Conservation (phyloP, 2,329 filamentous ascomycete genomes). For the Alternaria arbusti region DNA sequence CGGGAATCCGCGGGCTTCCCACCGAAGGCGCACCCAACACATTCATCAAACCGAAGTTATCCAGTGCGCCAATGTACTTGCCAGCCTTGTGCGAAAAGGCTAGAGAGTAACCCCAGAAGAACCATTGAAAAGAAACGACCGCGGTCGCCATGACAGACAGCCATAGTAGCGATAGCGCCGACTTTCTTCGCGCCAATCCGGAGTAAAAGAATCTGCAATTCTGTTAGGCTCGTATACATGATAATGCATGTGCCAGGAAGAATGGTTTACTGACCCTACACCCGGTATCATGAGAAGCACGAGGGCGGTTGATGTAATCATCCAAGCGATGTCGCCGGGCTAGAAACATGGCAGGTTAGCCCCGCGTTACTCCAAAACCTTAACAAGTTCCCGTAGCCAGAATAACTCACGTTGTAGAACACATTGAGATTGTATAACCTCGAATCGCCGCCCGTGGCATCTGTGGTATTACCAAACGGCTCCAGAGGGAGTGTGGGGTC, state of each 20-base stretch:
- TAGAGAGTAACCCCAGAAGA: constrained; percentile 91
- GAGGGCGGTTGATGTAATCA: constrained; percentile 76
- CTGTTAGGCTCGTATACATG: constrained; percentile 3
- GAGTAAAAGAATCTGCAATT: constrained; percentile 82
- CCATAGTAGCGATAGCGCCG: constrained; percentile 84
- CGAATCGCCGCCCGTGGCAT: constrained; percentile 69
- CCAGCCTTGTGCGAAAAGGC: constrained; percentile 81
- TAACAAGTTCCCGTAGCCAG: background rate
- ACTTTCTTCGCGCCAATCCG: constrained; percentile 86
- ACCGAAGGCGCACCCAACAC: constrained; percentile 79
- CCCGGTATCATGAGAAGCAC: constrained; percentile 93
- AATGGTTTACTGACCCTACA: constrained; percentile 64
- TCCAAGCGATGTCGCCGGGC: constrained; percentile 83
- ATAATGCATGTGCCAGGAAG: background rate
- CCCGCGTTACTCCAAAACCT: constrained; percentile 22
- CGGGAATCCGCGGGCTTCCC: constrained; percentile 74
- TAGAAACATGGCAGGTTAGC: constrained; percentile 48
- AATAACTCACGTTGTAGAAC: constrained; percentile 73
- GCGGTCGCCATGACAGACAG: constrained; percentile 81
- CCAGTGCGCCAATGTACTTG: constrained; percentile 76
- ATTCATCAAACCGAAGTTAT: constrained; percentile 79
- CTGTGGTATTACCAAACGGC: constrained; percentile 63
- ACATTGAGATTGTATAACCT: constrained; percentile 77
- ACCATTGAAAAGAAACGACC: constrained; percentile 89
- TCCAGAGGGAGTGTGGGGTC: constrained; percentile 44